These are phyloP conservation scores for Pythium insidiosum DNA, from an alignment of 352 stramenopile genomes.

Conservation along the genomic window DNA sequence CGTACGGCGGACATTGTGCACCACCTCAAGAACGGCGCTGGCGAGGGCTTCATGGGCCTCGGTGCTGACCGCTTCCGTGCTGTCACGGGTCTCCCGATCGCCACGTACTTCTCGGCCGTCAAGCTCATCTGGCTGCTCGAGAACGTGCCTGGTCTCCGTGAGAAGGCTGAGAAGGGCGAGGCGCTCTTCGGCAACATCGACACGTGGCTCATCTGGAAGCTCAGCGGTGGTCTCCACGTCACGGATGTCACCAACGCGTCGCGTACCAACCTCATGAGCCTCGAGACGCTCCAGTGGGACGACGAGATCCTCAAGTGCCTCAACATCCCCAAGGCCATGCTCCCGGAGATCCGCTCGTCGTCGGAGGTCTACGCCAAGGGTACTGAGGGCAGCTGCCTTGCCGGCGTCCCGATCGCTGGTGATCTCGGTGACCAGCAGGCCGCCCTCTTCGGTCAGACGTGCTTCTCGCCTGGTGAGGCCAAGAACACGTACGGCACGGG, in stretches of 20 bases:
- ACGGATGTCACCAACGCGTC: constrained; percentile 98
- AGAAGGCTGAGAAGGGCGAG: constrained; percentile 79
- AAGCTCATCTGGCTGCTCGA: constrained; percentile 98
- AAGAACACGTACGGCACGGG: constrained; percentile 99
- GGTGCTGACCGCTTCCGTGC: constrained; percentile 61
- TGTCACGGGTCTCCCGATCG: constrained; percentile 93
- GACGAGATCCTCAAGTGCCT: constrained; percentile 76
- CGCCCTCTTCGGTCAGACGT: constrained; percentile 96
- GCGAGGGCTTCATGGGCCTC: constrained; percentile 37
- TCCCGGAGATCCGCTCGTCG: constrained; percentile 92
- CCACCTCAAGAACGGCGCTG: constrained; percentile 57
- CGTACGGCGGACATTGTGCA: constrained; percentile 90
- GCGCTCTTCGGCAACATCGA: constrained; percentile 98
- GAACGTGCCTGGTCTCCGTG: constrained; percentile 85
- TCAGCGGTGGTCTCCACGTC: constrained; percentile 89
- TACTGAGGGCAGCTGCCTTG: constrained; percentile 48
- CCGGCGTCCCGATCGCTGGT: constrained; percentile 86
- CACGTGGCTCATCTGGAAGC: constrained; percentile 95
- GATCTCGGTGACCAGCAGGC: constrained; percentile 97
- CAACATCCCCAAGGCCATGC: constrained; percentile 77
- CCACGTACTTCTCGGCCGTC: constrained; percentile 96
- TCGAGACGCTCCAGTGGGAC: constrained; percentile 91
- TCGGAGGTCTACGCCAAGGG: constrained; percentile 80
- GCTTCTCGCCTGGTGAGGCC: constrained; percentile 90
- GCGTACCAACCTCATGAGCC: constrained; percentile 93